Conservation (phyloP, 768 basidiomycete species). For the Serendipita sp. region DNA sequence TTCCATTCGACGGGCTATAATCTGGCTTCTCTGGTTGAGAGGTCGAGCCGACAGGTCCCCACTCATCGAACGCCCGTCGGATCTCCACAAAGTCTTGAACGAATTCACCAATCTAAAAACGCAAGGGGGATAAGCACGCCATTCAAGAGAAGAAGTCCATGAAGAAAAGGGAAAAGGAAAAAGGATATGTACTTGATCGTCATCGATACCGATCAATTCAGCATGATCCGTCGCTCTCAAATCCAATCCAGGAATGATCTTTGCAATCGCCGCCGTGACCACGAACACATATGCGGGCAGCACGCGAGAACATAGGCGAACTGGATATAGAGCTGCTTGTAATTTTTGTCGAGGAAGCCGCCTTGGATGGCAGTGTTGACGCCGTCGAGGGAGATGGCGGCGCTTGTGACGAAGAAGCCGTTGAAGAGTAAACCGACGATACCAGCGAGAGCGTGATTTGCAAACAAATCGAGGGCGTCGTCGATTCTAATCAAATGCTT, state of each 20-base stretch:
- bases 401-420: slow-evolving; percentile 54
- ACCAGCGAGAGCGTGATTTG: slow-evolving; percentile 78
- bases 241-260: slow-evolving; percentile 40
- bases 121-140: not conserved
- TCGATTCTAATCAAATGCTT: slow-evolving; percentile 59
- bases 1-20: too few relatives aligned
- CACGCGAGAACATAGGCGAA: slow-evolving; percentile 46
- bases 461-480: slow-evolving; percentile 84
- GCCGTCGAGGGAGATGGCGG: slow-evolving; percentile 53
- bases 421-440: slow-evolving; percentile 59
- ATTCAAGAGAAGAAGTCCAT: not conserved
- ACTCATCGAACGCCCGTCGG: too few relatives aligned
- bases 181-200: slow-evolving; percentile 41
- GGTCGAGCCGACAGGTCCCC: too few relatives aligned
- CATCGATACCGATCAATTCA: slow-evolving; percentile 51
- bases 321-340: slow-evolving; percentile 63
- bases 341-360: slow-evolving; percentile 63
- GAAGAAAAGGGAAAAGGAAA: not conserved
- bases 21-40: too few relatives aligned
- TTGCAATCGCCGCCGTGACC: slow-evolving; percentile 44
- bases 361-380: slow-evolving; percentile 37
- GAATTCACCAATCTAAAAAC: not conserved
- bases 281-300: slow-evolving; percentile 29
- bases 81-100: too few relatives aligned
- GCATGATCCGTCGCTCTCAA: slow-evolving; percentile 38